Conservation (phyloP, 305 asterid species). For the Fraxinus sp. region DNA sequence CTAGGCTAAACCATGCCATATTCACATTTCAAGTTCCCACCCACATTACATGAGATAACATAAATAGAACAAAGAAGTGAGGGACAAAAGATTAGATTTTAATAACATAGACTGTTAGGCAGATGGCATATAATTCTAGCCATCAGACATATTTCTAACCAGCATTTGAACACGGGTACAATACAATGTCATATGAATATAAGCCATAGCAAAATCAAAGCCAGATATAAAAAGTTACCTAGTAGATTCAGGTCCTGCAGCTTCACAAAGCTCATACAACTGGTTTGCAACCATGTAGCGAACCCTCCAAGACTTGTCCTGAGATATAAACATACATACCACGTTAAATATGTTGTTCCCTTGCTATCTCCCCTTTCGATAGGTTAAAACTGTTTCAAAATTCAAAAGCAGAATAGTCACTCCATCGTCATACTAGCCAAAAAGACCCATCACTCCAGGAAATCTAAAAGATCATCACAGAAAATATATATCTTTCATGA, state of each 20-base stretch:
- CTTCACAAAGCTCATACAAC: conserved; percentile 71
- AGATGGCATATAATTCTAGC: neutral
- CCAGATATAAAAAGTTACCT: conserved; percentile 39
- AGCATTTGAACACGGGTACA: neutral
- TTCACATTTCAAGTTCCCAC: neutral
- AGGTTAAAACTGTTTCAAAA: neutral
- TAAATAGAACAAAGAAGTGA: neutral
- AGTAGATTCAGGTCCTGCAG: conserved; percentile 79
- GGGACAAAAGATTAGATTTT: neutral
- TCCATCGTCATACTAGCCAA: neutral
- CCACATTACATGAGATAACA: neutral
- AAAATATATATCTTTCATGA: neutral
- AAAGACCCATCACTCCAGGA: neutral
- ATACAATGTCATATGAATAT: neutral
- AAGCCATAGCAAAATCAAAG: conserved; percentile 4
- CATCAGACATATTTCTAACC: neutral
- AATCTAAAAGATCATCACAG: neutral
- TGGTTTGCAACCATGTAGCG: conserved; percentile 86
- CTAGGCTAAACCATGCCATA: conserved; percentile 5
- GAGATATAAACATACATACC: conserved; percentile 21
- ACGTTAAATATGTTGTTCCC: neutral
- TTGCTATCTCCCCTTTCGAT: neutral
- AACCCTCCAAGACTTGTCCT: conserved; percentile 94
- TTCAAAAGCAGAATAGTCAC: neutral
- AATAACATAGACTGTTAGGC: conserved; percentile 3